Evolutionary conservation across 768 basidiomycete species (phyloP).

Genomic region (Amanita polypyramis): DNA sequence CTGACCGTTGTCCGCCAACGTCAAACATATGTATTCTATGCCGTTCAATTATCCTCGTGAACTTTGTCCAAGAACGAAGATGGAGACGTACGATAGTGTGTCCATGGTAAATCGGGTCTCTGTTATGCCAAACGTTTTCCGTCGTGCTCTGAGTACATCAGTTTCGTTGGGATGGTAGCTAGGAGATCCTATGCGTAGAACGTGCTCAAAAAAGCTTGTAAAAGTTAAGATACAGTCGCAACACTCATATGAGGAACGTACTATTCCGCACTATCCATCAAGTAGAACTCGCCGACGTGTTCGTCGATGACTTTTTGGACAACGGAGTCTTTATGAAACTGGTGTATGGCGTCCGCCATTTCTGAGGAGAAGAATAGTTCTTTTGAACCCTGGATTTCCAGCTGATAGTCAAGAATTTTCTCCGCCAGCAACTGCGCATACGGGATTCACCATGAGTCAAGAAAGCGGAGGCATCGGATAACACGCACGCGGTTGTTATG

Average conservation of each 20-base stretch:
- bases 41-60: neutral
- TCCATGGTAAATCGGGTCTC: slow-evolving; percentile 80
- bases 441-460: neutral
- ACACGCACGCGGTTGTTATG: slow-evolving; percentile 50
- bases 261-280: slow-evolving; percentile 94
- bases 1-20: slow-evolving; percentile 71
- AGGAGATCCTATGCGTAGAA: slow-evolving; percentile 69
- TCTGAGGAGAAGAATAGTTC: slow-evolving; percentile 42
- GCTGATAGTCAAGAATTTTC: slow-evolving; percentile 49
- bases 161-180: slow-evolving; percentile 81
- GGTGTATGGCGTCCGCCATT: slow-evolving; percentile 56
- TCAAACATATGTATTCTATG: slow-evolving; percentile 61
- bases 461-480: slow-evolving; percentile 3
- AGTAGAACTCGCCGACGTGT: slow-evolving; percentile 69
- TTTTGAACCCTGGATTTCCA: slow-evolving; percentile 32
- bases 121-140: slow-evolving; percentile 83
- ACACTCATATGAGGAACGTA: slow-evolving; percentile 25
- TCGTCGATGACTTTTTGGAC: slow-evolving; percentile 43
- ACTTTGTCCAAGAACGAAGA: neutral
- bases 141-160: slow-evolving; percentile 81
- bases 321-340: slow-evolving; percentile 63
- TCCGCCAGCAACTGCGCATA: slow-evolving; percentile 34
- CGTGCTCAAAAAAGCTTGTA: slow-evolving; percentile 74
- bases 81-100: slow-evolving; percentile 39
- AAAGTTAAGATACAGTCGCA: neutral